Percentiles rank a stretch among this genome's conserved stretches.
phyloP scores from a whole-genome alignment of 768 basidiomycete genomes.

The Amanita rubescens region DNA sequence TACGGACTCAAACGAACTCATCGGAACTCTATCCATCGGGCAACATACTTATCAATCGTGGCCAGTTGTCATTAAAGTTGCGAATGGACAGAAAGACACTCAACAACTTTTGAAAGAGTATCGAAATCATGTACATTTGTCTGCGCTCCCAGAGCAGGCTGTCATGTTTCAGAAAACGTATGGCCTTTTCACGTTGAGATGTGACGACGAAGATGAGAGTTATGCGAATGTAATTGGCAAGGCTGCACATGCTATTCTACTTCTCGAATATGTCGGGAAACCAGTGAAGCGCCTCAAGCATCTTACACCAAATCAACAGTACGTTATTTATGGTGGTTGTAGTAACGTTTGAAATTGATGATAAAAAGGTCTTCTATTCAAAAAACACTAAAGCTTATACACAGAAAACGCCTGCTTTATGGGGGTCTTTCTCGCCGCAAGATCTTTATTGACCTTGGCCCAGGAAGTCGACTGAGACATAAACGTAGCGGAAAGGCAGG shows the following conservation, averaged over 20 bases:
- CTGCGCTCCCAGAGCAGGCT: neutral
- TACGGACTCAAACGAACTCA: neutral
- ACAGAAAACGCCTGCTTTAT: neutral
- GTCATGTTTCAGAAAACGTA: neutral
- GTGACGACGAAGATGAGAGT: neutral
- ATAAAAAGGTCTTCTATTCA: neutral
- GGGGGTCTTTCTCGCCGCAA: neutral
- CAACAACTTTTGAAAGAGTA: neutral
- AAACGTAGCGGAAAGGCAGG: neutral
- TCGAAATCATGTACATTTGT: neutral
- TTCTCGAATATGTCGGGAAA: neutral
- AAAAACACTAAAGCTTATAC: neutral
- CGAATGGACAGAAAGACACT: neutral
- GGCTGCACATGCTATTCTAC: neutral
- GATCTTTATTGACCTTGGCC: neutral
- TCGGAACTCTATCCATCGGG: neutral
- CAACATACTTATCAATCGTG: neutral
- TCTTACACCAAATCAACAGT: neutral
- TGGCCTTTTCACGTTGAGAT: neutral
- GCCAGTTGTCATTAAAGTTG: neutral
- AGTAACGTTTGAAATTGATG: neutral
- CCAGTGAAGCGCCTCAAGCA: neutral
- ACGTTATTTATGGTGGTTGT: neutral
- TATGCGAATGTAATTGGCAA: too few species aligned
- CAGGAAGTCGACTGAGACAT: neutral